Conservation (phyloP, 139 green algal genomes). For the Ettlia oleoabundans region DNA sequence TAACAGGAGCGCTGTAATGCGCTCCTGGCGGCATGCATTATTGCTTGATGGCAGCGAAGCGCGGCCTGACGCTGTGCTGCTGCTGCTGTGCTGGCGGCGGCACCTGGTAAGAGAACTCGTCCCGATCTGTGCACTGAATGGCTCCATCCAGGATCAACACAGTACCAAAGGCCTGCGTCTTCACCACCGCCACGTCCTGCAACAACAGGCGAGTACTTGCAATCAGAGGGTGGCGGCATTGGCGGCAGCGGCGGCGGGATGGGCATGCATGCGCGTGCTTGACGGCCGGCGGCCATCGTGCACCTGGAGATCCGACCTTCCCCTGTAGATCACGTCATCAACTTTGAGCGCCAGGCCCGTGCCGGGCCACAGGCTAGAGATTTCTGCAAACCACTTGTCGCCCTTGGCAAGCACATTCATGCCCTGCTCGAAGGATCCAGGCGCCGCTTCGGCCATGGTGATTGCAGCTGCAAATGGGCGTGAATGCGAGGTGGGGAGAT, state of each 20-base stretch:
- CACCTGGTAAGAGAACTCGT: conserved; percentile 98
- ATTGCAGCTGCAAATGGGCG: background rate
- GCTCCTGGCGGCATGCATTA: too few species aligned
- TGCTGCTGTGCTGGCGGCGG: too few species aligned
- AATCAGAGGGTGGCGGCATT: background rate
- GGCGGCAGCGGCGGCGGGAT: conserved; percentile 1
- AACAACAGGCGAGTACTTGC: background rate
- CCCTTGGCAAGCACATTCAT: conserved; percentile 29
- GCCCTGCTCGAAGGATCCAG: conserved; percentile 47
- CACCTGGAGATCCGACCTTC: conserved; percentile 93
- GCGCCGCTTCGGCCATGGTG: conserved; percentile 23
- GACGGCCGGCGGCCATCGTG: background rate
- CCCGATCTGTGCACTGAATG: conserved; percentile 95
- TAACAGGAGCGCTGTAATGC: too few species aligned
- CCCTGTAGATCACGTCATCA: conserved; percentile 89
- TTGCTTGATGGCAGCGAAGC: too few species aligned
- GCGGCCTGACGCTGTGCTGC: background rate
- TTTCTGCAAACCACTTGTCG: conserved; percentile 90
- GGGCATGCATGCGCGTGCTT: background rate
- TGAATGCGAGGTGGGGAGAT: background rate
- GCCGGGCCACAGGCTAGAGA: conserved; percentile 91
- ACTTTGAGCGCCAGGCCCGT: conserved; percentile 91
- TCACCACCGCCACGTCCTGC: conserved; percentile 88
- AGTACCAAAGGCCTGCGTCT: conserved; percentile 85
- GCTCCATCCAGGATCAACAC: conserved; percentile 97